These are phyloP conservation scores for Geotrichum phurueaensis DNA, from an alignment of 1,139 yeast genomes.

Conservation along the genomic window DNA sequence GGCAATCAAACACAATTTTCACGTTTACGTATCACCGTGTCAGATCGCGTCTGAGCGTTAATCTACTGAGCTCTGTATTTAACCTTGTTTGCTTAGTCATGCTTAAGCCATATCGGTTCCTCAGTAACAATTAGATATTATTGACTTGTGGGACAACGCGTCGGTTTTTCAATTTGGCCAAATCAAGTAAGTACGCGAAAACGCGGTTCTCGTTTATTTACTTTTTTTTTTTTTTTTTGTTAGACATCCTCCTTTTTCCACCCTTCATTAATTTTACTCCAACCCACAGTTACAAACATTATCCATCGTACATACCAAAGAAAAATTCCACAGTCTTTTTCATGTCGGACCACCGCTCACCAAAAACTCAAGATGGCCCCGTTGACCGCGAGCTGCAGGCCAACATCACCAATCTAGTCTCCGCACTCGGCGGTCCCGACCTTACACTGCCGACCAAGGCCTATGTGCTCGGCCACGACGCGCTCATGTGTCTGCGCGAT, in stretches of 20 bases:
- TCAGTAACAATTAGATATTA: neutral
- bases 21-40: too few species aligned
- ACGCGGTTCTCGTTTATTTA: neutral
- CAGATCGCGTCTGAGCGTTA: too few species aligned
- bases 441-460: conserved; percentile 48
- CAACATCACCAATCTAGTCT: conserved; percentile 63
- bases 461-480: conserved; percentile 85
- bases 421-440: conserved; percentile 81
- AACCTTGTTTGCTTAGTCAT: too few species aligned
- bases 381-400: conserved; percentile 42
- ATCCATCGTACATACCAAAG: neutral
- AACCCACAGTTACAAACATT: neutral
- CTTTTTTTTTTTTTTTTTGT: neutral
- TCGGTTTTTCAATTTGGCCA: neutral
- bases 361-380: neutral
- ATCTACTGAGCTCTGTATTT: too few species aligned
- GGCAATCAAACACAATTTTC: too few species aligned
- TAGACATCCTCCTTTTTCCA: neutral
- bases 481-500: conserved; percentile 82
- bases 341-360: neutral
- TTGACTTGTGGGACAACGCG: neutral
- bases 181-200: neutral
- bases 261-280: neutral
- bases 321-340: neutral
- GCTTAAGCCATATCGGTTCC: too few species aligned